These are phyloP conservation scores for Prunus davidiana DNA, from an alignment of 306 rosid genomes.

Conservation along the genomic window DNA sequence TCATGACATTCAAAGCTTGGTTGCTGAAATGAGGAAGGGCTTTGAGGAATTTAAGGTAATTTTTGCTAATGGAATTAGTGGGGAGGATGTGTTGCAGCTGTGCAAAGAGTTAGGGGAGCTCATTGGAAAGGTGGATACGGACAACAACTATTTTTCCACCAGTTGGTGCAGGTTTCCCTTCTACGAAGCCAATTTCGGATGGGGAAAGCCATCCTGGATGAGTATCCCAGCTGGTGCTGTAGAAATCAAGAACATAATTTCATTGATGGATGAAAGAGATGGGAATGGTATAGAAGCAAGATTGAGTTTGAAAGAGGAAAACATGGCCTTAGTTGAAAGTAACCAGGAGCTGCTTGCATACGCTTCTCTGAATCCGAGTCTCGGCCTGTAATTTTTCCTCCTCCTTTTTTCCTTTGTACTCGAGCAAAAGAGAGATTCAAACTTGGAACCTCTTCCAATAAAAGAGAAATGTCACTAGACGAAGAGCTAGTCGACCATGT, in stretches of 20 bases:
- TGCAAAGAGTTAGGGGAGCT: background rate
- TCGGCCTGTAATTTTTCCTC: too few relatives aligned
- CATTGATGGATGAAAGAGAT: slow-evolving; percentile 14
- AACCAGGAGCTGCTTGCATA: slow-evolving; percentile 14
- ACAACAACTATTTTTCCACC: background rate
- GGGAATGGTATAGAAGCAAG: slow-evolving; percentile 23
- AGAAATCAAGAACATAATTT: slow-evolving; percentile 14
- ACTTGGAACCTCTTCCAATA: too few relatives aligned
- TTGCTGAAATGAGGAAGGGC: background rate
- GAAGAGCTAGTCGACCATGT: too few relatives aligned
- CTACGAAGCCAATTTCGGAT: slow-evolving; percentile 26
- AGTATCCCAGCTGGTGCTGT: background rate
- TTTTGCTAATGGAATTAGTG: background rate
- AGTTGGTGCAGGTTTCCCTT: slow-evolving; percentile 25
- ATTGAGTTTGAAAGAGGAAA: background rate
- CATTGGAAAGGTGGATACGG: background rate
- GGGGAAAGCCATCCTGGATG: slow-evolving; percentile 33
- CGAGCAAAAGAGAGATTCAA: too few relatives aligned
- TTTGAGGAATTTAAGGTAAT: background rate
- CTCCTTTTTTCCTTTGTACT: too few relatives aligned
- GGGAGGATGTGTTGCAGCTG: background rate
- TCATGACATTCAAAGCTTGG: background rate
- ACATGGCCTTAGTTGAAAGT: slow-evolving; percentile 14
- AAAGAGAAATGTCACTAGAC: too few relatives aligned
- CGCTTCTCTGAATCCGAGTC: background rate